Conservation (phyloP, 179 eudicot genomes). For the Amaranthus tricolor region DNA sequence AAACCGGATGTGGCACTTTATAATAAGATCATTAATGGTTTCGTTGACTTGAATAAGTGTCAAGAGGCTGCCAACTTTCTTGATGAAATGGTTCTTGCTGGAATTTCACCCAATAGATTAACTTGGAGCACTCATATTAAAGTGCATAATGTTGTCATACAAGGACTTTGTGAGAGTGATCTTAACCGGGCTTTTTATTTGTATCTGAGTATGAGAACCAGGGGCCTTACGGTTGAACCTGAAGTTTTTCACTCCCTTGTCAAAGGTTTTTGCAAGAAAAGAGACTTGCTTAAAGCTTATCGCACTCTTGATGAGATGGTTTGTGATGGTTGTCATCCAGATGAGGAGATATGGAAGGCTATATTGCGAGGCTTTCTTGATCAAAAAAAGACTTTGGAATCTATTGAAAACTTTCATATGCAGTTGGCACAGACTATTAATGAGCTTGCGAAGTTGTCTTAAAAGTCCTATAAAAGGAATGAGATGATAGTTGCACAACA, state of each 20-base stretch:
- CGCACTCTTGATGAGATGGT: constrained; percentile 71
- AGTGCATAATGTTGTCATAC: constrained; percentile 60
- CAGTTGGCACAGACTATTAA: constrained; percentile 26
- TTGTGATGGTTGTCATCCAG: constrained; percentile 78
- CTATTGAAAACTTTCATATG: constrained; percentile 42
- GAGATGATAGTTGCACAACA: background rate
- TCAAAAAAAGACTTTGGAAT: constrained; percentile 39
- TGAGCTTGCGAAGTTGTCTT: constrained; percentile 22
- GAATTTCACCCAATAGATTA: constrained; percentile 67
- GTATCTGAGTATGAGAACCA: constrained; percentile 69
- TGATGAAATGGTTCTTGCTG: constrained; percentile 85
- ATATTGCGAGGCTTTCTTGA: constrained; percentile 54
- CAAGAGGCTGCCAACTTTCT: constrained; percentile 81
- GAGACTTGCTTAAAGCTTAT: constrained; percentile 59
- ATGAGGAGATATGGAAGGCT: constrained; percentile 53
- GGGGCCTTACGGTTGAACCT: constrained; percentile 73
- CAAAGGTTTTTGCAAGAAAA: constrained; percentile 52
- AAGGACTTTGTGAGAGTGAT: constrained; percentile 61
- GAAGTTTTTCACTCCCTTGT: constrained; percentile 55
- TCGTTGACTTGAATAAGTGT: constrained; percentile 51
- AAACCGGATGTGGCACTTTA: constrained; percentile 88
- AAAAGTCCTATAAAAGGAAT: background rate
- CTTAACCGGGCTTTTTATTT: constrained; percentile 58
- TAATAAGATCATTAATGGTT: constrained; percentile 61
- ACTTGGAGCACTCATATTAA: constrained; percentile 79